Base-by-base conservation (phyloP, 805 yeast genomes). In the Grigorovia jiainica region DNA sequence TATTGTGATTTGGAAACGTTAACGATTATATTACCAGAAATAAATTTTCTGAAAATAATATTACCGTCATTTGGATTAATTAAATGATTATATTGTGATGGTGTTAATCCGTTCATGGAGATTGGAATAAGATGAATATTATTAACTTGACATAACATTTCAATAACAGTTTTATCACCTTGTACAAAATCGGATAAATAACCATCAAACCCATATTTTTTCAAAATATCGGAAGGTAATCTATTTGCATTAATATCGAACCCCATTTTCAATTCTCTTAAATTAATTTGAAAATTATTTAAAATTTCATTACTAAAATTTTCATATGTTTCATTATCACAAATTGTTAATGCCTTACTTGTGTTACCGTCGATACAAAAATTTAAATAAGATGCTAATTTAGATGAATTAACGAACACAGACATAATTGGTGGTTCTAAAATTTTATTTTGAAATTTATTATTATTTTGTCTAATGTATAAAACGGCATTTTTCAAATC, bases 351-450 rank as follows among this genome's bases (percentile, higher is more conserved):
- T 0, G 95, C 78, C 34, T 73, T 58, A 34, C 76, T 60, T 15
- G 82, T 73, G 40, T 69, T 68, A 35, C 61, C 60, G 39, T 75
- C 78, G 7, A 84, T 69, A 6, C 76, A 66, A 38, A 73, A 68
- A 39, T 79, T 84, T 40, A 87, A 57, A 43, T 73, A 75, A 8
- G 71, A 66, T 0, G 83, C 79, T 50, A 70, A 72, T 8, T 57
- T 49, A 8, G 62, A 57, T 43, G 78, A 73, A 1, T 66, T 67
- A 0, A 80, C 74, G 4, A 73, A 67, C 18, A 90, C 68, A 0
- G 82, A 69, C 21, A 87, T 65, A 7, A 80, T 60, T 0, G 97
- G 89, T 1, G 95, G 94, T 53, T 83, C 94, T 43, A 67, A 75
- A 41, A 83, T 75, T 10, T 61, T 57, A 1, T 62, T 61, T 37